Evolutionary conservation across 768 basidiomycete genomes (phyloP).

Genomic region (Gymnopilus dilepis): DNA sequence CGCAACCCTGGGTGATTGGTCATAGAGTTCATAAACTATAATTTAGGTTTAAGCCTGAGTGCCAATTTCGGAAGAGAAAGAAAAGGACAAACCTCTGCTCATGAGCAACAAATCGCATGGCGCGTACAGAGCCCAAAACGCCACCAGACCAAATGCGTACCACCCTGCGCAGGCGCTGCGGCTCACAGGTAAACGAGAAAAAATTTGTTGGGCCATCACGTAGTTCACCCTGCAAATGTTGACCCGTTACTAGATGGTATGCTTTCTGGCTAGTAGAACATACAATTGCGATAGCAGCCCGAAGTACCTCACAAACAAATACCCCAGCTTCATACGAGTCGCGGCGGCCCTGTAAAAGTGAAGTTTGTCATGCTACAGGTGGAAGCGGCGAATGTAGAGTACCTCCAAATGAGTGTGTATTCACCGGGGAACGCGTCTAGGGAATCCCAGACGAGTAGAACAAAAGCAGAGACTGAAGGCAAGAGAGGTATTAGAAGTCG

Average conservation of each 20-base stretch:
- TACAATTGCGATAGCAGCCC: slow-evolving; percentile 11
- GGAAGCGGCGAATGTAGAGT: neutral
- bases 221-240: neutral
- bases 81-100: neutral
- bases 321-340: slow-evolving; percentile 14
- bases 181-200: neutral
- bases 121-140: slow-evolving; percentile 10
- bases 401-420: slow-evolving; percentile 17
- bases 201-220: neutral
- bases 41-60: neutral
- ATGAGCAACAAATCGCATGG: slow-evolving; percentile 10
- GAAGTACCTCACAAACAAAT: slow-evolving; percentile 14
- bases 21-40: slow-evolving; percentile 13
- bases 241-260: neutral
- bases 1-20: slow-evolving; percentile 4
- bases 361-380: neutral
- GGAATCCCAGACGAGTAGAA: slow-evolving; percentile 15
- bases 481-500: neutral
- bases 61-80: neutral
- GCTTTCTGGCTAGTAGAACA: neutral
- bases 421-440: slow-evolving; percentile 13
- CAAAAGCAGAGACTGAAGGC: slow-evolving; percentile 17
- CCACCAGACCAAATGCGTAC: slow-evolving; percentile 6
- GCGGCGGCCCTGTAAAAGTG: slow-evolving; percentile 1
- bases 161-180: slow-evolving; percentile 7